These are phyloP conservation scores for Acanthamoeba culbertsoni DNA, from an alignment of 208 protist genomes.

Conservation along the genomic window DNA sequence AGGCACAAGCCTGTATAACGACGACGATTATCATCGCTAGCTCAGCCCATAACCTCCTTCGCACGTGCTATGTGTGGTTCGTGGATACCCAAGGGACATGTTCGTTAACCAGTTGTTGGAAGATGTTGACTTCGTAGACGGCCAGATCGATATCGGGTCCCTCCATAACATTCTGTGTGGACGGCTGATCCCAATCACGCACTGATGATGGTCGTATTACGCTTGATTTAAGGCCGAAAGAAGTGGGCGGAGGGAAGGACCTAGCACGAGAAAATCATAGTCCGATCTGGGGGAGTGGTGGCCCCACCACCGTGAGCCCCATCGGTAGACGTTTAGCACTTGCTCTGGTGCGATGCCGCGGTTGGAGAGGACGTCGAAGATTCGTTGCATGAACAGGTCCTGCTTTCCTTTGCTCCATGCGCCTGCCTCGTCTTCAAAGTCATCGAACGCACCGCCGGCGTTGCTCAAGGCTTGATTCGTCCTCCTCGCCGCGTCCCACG, in stretches of 20 bases:
- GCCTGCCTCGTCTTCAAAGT: background rate
- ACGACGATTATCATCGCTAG: background rate
- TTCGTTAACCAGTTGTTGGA: conserved; percentile 10
- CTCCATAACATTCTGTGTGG: conserved; percentile 19
- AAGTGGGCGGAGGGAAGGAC: background rate
- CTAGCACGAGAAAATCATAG: conserved; percentile 27
- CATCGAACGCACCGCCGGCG: background rate
- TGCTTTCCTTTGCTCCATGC: background rate
- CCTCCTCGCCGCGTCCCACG: background rate
- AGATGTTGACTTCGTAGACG: conserved; percentile 45
- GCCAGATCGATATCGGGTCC: background rate
- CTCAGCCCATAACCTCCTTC: background rate
- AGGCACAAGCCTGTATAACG: background rate
- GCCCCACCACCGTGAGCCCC: conserved; percentile 49
- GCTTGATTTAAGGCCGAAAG: background rate
- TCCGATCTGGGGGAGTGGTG: background rate
- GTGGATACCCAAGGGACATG: background rate
- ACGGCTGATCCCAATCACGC: conserved; percentile 24
- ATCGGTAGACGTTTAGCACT: conserved; percentile 40
- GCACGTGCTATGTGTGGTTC: background rate
- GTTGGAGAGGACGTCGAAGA: background rate
- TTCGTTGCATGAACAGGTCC: background rate
- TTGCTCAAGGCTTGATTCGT: background rate
- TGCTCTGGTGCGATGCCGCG: background rate
- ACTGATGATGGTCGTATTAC: background rate